Conservation (phyloP, 2,329 filamentous ascomycete species). For the Aureobasidium sp. region DNA sequence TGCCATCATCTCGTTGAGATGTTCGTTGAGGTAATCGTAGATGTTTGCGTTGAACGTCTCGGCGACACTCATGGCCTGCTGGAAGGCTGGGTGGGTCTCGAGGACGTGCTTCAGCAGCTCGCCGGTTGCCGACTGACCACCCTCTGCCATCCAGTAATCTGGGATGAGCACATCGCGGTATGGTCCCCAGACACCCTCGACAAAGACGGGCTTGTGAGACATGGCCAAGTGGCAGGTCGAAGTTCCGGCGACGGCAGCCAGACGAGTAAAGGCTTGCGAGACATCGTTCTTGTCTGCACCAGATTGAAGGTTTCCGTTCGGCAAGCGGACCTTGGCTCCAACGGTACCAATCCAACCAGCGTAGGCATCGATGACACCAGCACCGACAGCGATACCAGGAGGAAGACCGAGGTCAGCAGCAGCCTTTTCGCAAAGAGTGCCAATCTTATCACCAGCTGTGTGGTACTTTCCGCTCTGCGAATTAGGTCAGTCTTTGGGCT, state of each 20-base stretch:
- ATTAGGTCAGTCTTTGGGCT: conserved; percentile 25
- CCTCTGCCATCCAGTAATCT: conserved; percentile 93
- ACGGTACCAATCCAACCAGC: conserved; percentile 98
- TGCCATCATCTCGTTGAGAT: conserved; percentile 67
- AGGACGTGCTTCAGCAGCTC: conserved; percentile 90
- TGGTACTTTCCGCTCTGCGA: conserved; percentile 79
- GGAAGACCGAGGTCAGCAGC: conserved; percentile 75
- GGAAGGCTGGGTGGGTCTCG: conserved; percentile 87
- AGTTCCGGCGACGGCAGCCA: conserved; percentile 91
- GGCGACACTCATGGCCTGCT: conserved; percentile 68
- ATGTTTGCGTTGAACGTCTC: conserved; percentile 80
- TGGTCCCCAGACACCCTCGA: conserved; percentile 92
- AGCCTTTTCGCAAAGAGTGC: conserved; percentile 74
- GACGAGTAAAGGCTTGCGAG: conserved; percentile 83
- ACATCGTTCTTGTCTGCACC: conserved; percentile 66
- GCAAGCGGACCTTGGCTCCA: conserved; percentile 83
- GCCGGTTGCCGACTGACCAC: conserved; percentile 91
- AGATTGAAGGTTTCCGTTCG: conserved; percentile 54
- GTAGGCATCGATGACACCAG: conserved; percentile 95
- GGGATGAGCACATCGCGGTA: conserved; percentile 92
- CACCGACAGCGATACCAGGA: conserved; percentile 83
- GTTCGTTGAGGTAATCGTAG: conserved; percentile 89
- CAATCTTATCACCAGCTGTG: conserved; percentile 86
- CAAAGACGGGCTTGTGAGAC: conserved; percentile 87
- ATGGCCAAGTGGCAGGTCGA: conserved; percentile 97